phyloP scores from a whole-genome alignment of 495 filamentous ascomycete species.

The Aspergillus leporis region DNA sequence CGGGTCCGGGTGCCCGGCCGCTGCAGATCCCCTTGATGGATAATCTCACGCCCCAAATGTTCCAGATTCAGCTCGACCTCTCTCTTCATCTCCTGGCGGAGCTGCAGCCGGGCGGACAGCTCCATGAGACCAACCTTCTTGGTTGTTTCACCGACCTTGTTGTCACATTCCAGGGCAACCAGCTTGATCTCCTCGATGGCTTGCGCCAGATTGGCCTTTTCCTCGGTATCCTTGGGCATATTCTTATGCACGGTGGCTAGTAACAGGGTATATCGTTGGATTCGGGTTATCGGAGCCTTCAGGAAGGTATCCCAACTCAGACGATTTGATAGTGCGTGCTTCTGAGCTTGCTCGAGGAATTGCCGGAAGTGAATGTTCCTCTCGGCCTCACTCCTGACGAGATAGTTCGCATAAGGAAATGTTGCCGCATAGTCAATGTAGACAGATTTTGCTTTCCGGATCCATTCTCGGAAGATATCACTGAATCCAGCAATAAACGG shows the following conservation, averaged over 20 bases:
- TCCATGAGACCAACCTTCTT: conserved; percentile 90
- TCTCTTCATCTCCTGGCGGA: conserved; percentile 82
- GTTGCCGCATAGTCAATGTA: conserved; percentile 92
- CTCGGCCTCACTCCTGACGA: conserved; percentile 81
- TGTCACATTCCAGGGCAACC: conserved; percentile 90
- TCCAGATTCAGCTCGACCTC: conserved; percentile 84
- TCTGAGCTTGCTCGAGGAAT: conserved; percentile 77
- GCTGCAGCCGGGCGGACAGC: conserved; percentile 75
- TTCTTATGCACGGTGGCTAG: conserved; percentile 81
- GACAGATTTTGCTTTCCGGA: conserved; percentile 82
- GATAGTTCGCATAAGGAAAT: conserved; percentile 79
- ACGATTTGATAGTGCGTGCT: conserved; percentile 78
- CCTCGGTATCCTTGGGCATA: conserved; percentile 80
- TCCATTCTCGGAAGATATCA: conserved; percentile 98
- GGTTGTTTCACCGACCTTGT: conserved; percentile 88
- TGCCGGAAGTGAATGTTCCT: conserved; percentile 83
- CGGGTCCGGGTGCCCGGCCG: conserved; percentile 76
- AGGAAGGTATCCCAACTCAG: conserved; percentile 93
- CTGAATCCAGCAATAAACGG: conserved; percentile 93
- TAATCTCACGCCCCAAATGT: conserved; percentile 85
- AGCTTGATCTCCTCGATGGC: conserved; percentile 95
- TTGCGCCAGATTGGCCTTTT: conserved; percentile 79
- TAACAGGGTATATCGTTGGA: conserved; percentile 88
- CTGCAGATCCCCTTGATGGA: conserved; percentile 88
- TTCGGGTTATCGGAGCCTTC: conserved; percentile 87